phyloP scores from a whole-genome alignment of 2,329 filamentous ascomycete species.

The Neofusicoccum ribis region DNA sequence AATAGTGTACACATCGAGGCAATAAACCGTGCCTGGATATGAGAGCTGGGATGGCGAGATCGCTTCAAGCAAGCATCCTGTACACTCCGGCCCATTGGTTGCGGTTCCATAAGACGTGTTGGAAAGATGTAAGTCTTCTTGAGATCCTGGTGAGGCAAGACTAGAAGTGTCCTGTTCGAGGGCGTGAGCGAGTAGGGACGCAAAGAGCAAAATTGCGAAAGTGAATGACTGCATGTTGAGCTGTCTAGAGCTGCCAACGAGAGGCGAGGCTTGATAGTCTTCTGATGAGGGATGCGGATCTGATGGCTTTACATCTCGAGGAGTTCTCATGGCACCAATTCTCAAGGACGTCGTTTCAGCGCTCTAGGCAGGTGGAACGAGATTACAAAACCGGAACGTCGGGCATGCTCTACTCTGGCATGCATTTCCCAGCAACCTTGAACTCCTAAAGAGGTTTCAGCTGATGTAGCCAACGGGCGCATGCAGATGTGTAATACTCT shows the following conservation, averaged over 20 bases:
- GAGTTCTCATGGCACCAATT: background rate
- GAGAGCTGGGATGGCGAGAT: background rate
- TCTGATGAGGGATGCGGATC: no score
- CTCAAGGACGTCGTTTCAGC: no score
- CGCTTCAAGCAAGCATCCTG: background rate
- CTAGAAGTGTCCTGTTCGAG: background rate
- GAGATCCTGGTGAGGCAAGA: background rate
- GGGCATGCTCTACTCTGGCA: conserved; percentile 29
- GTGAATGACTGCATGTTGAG: no score
- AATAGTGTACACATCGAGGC: background rate
- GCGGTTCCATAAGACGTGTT: background rate
- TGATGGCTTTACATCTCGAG: no score
- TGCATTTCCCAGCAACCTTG: background rate
- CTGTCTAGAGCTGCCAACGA: no score
- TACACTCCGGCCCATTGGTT: background rate
- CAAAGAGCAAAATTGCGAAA: background rate
- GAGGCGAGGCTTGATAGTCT: no score
- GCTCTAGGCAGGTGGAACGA: background rate
- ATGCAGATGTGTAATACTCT: background rate
- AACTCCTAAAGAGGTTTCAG: no score
- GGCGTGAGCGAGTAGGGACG: background rate
- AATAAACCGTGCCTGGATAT: background rate
- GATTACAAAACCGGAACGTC: conserved; percentile 13
- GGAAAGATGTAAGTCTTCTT: background rate
- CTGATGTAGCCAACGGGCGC: background rate